Percentiles rank a stretch among this genome's conserved stretches.
These are phyloP conservation scores for Dimargaris xerosporica DNA, from an alignment of 192 early-diverging fungal species.

Conservation along the genomic window DNA sequence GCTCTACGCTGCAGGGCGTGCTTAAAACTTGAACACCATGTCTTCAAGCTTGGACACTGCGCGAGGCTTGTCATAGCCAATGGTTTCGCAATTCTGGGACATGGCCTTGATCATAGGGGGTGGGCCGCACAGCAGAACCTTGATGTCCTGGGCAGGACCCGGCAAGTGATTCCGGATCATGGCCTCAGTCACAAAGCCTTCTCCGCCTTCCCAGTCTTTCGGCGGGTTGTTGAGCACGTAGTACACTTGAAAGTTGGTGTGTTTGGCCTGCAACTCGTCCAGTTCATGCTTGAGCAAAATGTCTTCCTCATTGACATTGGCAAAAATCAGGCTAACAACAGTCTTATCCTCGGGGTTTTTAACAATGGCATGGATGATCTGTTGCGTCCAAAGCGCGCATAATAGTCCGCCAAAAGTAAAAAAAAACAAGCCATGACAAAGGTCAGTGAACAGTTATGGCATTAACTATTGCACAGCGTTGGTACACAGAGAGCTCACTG, in stretches of 20 bases:
- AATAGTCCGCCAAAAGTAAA: too few species aligned
- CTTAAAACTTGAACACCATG: constrained; percentile 85
- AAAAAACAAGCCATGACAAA: constrained; percentile 5
- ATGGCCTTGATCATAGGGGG: constrained; percentile 80
- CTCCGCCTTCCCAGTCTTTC: constrained; percentile 61
- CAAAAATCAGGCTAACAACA: constrained; percentile 72
- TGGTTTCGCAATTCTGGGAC: constrained; percentile 44
- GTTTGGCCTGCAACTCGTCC: constrained; percentile 48
- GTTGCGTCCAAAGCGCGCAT: too few species aligned
- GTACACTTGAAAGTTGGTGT: constrained; percentile 59
- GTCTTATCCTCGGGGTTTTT: constrained; percentile 82
- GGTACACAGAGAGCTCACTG: too few species aligned
- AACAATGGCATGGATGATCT: constrained; percentile 74
- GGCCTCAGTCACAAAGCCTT: constrained; percentile 75
- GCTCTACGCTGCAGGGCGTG: too few species aligned
- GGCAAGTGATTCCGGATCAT: constrained; percentile 63
- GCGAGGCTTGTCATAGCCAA: constrained; percentile 65
- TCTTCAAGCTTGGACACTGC: constrained; percentile 69
- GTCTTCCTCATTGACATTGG: constrained; percentile 79
- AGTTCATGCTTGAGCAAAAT: constrained; percentile 76
- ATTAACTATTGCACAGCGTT: too few species aligned
- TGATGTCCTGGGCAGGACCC: constrained; percentile 57
- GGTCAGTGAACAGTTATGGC: too few species aligned
- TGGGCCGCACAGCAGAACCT: constrained; percentile 83
- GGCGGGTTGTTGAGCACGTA: constrained; percentile 77